These are phyloP conservation scores for Stromatinia cepivora DNA, from an alignment of 2,329 filamentous ascomycete genomes.

Conservation along the genomic window DNA sequence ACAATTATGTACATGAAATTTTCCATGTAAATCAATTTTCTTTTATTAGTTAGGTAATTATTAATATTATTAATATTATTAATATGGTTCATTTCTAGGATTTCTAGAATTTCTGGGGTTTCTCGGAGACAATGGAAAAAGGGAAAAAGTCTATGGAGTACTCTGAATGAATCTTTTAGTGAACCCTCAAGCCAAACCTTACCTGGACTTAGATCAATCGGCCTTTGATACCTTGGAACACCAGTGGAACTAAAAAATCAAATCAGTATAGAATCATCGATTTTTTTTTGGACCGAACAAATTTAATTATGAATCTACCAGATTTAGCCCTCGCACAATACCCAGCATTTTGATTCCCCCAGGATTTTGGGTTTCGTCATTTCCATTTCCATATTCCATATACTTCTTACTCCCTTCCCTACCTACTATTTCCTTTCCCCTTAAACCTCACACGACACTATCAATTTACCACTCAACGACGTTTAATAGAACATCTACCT, in stretches of 20 bases:
- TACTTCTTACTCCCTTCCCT: background rate
- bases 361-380: slow-evolving; percentile 14
- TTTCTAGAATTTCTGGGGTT: slow-evolving; percentile 1
- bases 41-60: background rate
- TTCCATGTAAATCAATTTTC: slow-evolving; percentile 9
- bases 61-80: background rate
- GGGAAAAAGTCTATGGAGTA: background rate
- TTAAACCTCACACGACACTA: background rate
- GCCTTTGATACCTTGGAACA: slow-evolving; percentile 6
- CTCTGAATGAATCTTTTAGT: background rate
- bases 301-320: slow-evolving; percentile 2
- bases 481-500: background rate
- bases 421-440: background rate
- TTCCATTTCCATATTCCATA: background rate
- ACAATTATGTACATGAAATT: background rate
- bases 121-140: background rate
- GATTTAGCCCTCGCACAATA: background rate
- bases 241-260: background rate
- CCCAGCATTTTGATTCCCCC: background rate
- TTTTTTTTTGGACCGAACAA: background rate
- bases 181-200: background rate
- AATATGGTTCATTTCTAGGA: background rate
- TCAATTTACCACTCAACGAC: background rate
- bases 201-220: background rate
- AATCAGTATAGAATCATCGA: slow-evolving; percentile 8